Evolutionary conservation across 2,329 filamentous ascomycete species (phyloP).

Genomic region (Paradendryphiella salina): DNA sequence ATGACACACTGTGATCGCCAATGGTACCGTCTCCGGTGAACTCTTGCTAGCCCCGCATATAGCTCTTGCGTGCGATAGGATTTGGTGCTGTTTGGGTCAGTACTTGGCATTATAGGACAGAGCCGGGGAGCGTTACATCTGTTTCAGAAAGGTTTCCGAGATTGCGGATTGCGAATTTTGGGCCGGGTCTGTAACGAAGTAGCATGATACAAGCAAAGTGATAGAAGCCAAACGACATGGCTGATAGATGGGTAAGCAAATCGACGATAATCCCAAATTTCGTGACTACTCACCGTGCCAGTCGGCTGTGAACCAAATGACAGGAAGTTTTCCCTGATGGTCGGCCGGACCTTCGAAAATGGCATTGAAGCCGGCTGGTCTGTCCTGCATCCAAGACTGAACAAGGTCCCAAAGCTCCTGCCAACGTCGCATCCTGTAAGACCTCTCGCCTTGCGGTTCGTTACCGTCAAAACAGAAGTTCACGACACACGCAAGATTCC

Average conservation of each 20-base stretch:
- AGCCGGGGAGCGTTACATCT: conserved; percentile 23
- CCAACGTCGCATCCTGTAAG: conserved; percentile 22
- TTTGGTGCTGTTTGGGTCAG: conserved; percentile 20
- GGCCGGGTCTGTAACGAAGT: conserved; percentile 36
- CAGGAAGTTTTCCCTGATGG: conserved; percentile 25
- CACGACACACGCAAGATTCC: conserved; percentile 36
- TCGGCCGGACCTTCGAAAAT: conserved; percentile 30
- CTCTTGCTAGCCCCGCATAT: conserved; percentile 36
- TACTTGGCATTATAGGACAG: not conserved
- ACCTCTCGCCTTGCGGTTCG: conserved; percentile 16
- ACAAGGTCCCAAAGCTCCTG: conserved; percentile 29
- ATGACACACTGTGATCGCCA: conserved; percentile 32
- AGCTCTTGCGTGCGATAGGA: conserved; percentile 31
- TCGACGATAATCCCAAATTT: no score
- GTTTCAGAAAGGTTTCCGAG: conserved; percentile 20
- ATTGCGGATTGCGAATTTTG: conserved; percentile 33
- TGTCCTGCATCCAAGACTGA: conserved; percentile 28
- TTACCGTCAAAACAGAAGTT: conserved; percentile 37
- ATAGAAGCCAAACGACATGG: conserved; percentile 32
- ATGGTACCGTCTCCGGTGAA: conserved; percentile 29
- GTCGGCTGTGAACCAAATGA: conserved; percentile 37
- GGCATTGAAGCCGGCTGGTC: conserved; percentile 34
- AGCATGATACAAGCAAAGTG: conserved; percentile 38
- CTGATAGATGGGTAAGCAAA: conserved; percentile 15
- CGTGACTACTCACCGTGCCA: conserved; percentile 32